Base-by-base conservation (phyloP, 2,329 filamentous ascomycete genomes). In the Calycina herbarum region DNA sequence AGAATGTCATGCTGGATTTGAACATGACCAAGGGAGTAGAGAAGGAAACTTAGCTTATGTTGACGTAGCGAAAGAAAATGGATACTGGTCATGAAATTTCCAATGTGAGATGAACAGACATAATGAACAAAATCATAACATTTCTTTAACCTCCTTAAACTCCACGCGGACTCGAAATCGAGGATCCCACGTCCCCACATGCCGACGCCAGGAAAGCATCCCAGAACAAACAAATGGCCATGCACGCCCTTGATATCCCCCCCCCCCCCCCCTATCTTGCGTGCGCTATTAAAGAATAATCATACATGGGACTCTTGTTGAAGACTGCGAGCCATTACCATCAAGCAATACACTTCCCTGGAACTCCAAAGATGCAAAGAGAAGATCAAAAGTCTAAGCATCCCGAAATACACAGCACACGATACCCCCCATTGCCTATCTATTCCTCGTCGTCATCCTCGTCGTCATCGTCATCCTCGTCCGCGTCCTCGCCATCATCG, bases 291-390 rank as follows among this genome's bases (percentile, higher is more conserved):
- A 68, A 66, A 68, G 62, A 59, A 68, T 73, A 71, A 64, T 72
- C 68, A 67, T 74, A 74, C 72, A 73, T 67, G 15, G 61, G 65
- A 56, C 70, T 29, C 66, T 65, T 70, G 68, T 73, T 72, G 71
- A 73, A 73, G 65, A 35, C 27, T 51, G 73, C 66, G 57, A 69
- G 69, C 63, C 66, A 58, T 31, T 33, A 64, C 64, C 61, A 48
- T 48, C 64, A 65, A 63, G 63, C 69, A 64, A 58, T 51, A 51
- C n/a, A 51, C n/a, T 51, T 57, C 64, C 45, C 27, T 24, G n/a
- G 24, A 51, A 63, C 38, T 38, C 60, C 64, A 62, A 58, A 59
- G 42, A 42, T 63, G 42, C 29, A 20, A 29, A 57, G 10, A 20
- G 6, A 51, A 20, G 45, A 33, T 33, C 45, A n/a, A 38, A 54